Conservation (phyloP, 352 stramenopile genomes). For the Globisporangium spinosum region DNA sequence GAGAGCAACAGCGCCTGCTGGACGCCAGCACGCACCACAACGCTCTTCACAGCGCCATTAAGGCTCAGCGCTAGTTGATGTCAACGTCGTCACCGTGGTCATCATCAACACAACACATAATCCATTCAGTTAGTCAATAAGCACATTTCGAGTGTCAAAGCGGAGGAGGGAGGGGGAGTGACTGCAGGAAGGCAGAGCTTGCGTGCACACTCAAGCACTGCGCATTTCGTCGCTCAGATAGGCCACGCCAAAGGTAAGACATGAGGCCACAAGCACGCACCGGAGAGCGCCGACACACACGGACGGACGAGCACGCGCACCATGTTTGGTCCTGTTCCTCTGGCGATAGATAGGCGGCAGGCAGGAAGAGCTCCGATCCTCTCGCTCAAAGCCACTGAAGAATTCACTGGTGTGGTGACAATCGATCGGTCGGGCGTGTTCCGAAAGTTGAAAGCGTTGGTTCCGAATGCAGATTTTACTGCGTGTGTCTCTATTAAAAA, state of each 20-base stretch:
- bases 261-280: not conserved
- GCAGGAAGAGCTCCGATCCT: conserved; percentile 8
- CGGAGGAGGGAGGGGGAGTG: not conserved
- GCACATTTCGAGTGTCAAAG: not conserved
- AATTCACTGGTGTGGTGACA: conserved; percentile 20
- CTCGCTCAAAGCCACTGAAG: conserved; percentile 12
- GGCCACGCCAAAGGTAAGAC: not conserved
- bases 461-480: not conserved
- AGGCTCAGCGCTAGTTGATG: conserved; percentile 17
- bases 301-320: conserved; percentile 72
- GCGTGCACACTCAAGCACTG: not conserved
- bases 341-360: not conserved
- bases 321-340: conserved; percentile 29
- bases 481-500: too few relatives aligned
- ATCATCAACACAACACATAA: not conserved
- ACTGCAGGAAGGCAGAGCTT: not conserved
- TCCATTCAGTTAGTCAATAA: not conserved
- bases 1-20: conserved; percentile 19
- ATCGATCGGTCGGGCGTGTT: conserved; percentile 1
- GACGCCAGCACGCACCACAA: conserved; percentile 21
- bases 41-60: conserved; percentile 20
- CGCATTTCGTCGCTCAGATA: not conserved
- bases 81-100: not conserved
- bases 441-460: not conserved
- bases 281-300: conserved; percentile 29